A percentile compares a stretch with the other conserved stretches of the same genome.
Evolutionary conservation across 2,329 filamentous ascomycete species (phyloP).

Genomic region (Chrysosporium queenslandicum): DNA sequence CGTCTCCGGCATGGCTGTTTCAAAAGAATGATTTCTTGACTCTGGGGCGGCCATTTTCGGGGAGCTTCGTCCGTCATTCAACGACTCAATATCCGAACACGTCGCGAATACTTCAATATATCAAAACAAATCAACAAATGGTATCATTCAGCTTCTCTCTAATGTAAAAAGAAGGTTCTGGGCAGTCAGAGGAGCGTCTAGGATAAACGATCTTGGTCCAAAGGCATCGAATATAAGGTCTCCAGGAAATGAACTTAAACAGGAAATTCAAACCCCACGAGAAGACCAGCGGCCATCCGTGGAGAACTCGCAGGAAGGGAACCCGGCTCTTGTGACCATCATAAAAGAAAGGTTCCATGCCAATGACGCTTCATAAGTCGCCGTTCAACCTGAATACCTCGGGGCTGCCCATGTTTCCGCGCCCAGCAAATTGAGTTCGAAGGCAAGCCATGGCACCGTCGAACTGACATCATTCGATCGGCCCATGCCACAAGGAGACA

Average conservation of each 20-base stretch:
- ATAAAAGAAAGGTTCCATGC: neutral
- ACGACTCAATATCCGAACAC: neutral
- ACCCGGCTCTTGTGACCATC: neutral
- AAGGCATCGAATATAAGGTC: neutral
- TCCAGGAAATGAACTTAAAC: neutral
- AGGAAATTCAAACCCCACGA: too few species aligned
- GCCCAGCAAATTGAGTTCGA: neutral
- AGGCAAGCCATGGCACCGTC: neutral
- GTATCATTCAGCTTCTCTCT: neutral
- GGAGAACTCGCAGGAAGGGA: neutral
- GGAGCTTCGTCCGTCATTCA: too few species aligned
- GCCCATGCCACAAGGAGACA: neutral
- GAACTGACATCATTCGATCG: conserved; percentile 5
- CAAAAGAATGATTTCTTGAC: conserved; percentile 8
- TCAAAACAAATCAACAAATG: neutral
- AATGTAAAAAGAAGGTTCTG: too few species aligned
- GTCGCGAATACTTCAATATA: neutral
- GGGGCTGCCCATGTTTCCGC: neutral
- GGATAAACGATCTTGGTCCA: neutral
- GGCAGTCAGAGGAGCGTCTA: neutral
- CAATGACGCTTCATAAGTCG: neutral
- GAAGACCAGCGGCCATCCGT: neutral
- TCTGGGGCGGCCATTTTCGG: neutral
- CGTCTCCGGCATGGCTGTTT: neutral
- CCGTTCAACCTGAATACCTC: neutral